Percentiles rank a stretch among this genome's conserved stretches.
Evolutionary conservation across 2,329 filamentous ascomycete species (phyloP).

Genomic region (Scortechinia acanthostroma): DNA sequence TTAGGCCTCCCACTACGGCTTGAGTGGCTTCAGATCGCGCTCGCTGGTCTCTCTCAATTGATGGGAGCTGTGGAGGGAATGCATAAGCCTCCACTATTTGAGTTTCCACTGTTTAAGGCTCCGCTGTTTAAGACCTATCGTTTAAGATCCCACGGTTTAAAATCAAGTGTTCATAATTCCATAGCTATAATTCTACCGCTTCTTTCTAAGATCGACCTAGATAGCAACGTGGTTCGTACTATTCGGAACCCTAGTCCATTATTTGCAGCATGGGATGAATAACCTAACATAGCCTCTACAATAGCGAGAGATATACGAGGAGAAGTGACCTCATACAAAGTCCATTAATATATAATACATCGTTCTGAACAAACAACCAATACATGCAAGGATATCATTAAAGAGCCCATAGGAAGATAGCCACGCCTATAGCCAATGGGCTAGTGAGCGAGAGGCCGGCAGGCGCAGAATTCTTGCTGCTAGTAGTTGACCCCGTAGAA

Average conservation of each 20-base stretch:
- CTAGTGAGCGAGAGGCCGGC: conserved; percentile 8
- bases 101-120: too few relatives aligned
- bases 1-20: too few relatives aligned
- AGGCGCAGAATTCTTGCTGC: conserved; percentile 10
- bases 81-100: too few relatives aligned
- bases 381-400: conserved; percentile 3
- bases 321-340: neutral
- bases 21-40: too few relatives aligned
- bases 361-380: neutral
- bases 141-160: too few relatives aligned
- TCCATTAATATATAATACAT: conserved; percentile 1
- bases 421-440: conserved; percentile 9
- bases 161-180: too few relatives aligned
- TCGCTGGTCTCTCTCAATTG: too few relatives aligned
- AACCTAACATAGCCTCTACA: neutral
- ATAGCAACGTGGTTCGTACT: too few relatives aligned
- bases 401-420: conserved; percentile 10
- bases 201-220: too few relatives aligned
- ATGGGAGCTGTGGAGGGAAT: too few relatives aligned
- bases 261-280: neutral
- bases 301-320: neutral
- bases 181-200: too few relatives aligned
- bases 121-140: too few relatives aligned
- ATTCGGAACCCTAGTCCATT: neutral
- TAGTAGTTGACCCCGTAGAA: conserved; percentile 6